Evolutionary conservation across 192 early-diverging fungal species (phyloP).

Genomic region (Podila epigama): DNA sequence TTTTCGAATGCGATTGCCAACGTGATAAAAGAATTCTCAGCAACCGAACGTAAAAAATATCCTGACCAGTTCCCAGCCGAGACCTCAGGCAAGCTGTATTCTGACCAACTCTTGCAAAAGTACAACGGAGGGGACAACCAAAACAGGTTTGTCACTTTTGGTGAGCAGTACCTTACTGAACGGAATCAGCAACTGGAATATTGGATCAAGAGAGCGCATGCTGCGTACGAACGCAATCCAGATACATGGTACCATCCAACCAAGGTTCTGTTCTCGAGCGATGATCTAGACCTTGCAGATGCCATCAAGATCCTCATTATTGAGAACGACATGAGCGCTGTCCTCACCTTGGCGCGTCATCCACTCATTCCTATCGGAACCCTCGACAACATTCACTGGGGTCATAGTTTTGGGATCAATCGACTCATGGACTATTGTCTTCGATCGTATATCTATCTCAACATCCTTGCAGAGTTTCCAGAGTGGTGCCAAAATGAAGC

Average conservation of each 20-base stretch:
- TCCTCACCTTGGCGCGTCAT: constrained; percentile 10
- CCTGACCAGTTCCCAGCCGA: constrained; percentile 8
- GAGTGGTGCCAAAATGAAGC: constrained; percentile 16
- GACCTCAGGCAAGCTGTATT: constrained; percentile 1
- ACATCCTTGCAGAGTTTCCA: constrained; percentile 16
- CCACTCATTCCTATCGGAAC: constrained; percentile 7
- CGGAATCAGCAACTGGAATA: constrained; percentile 17
- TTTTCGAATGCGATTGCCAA: constrained; percentile 14
- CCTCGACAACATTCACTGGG: not conserved
- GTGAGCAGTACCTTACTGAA: not conserved
- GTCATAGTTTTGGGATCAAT: constrained; percentile 13
- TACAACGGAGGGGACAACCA: not conserved
- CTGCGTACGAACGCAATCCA: not conserved
- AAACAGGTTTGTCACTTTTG: not conserved
- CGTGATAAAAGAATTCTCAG: constrained; percentile 7
- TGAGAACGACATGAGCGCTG: constrained; percentile 12
- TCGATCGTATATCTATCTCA: constrained; percentile 6
- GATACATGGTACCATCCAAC: not conserved
- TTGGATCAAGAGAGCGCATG: not conserved
- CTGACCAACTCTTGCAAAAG: constrained; percentile 11
- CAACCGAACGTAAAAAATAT: constrained; percentile 20
- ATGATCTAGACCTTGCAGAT: constrained; percentile 9
- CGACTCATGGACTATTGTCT: constrained; percentile 9
- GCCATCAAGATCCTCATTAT: constrained; percentile 12
- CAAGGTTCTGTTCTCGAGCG: not conserved